Percentiles rank a stretch among this genome's conserved stretches.
Evolutionary conservation across 2,329 filamentous ascomycete genomes (phyloP).

Genomic region (Fusarium sp.): DNA sequence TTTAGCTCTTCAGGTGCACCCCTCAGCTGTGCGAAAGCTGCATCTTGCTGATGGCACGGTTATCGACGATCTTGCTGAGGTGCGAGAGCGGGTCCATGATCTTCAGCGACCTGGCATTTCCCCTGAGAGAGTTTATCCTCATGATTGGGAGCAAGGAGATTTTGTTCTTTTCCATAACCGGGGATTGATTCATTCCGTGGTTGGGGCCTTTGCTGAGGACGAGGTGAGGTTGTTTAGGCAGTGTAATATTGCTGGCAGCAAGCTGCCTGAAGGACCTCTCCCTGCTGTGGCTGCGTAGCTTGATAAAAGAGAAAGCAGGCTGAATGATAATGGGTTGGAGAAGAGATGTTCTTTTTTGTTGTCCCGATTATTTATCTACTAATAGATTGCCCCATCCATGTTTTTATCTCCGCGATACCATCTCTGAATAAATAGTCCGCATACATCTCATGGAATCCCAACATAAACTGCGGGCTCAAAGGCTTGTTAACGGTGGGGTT

Average conservation of each 20-base stretch:
- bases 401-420: slow-evolving; percentile 37
- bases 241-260: slow-evolving; percentile 79
- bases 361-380: not conserved
- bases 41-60: slow-evolving; percentile 74
- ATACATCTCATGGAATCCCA: slow-evolving; percentile 43
- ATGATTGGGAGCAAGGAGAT: slow-evolving; percentile 83
- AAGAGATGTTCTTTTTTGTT: not conserved
- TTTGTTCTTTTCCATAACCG: slow-evolving; percentile 83
- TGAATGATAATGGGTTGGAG: not conserved
- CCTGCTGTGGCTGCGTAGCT: not conserved
- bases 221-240: slow-evolving; percentile 81
- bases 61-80: slow-evolving; percentile 73
- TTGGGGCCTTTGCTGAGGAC: slow-evolving; percentile 77
- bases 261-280: slow-evolving; percentile 63
- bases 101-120: slow-evolving; percentile 79
- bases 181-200: slow-evolving; percentile 78
- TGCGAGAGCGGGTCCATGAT: slow-evolving; percentile 74
- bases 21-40: slow-evolving; percentile 75
- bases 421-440: slow-evolving; percentile 45
- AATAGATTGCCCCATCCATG: slow-evolving; percentile 13
- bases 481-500: slow-evolving; percentile 42
- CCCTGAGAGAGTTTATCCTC: slow-evolving; percentile 74
- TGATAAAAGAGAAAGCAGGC: not conserved
- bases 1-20: slow-evolving; percentile 79
- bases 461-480: slow-evolving; percentile 21